These are phyloP conservation scores for Lophium mytilinum DNA, from an alignment of 495 filamentous ascomycete genomes.

Conservation along the genomic window DNA sequence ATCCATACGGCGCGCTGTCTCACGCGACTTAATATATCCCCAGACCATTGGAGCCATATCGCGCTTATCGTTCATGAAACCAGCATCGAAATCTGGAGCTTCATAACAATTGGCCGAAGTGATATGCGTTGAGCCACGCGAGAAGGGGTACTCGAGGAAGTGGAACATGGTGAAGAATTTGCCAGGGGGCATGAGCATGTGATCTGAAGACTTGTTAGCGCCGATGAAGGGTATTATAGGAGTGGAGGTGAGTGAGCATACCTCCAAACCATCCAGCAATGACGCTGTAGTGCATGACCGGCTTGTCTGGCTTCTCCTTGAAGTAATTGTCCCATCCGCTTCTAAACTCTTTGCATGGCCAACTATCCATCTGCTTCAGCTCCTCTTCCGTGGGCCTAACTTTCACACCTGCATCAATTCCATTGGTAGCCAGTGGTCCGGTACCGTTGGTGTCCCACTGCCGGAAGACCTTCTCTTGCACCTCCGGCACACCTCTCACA, in stretches of 20 bases:
- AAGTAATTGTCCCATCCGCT: slow-evolving; percentile 74
- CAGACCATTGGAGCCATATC: slow-evolving; percentile 82
- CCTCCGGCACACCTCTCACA: slow-evolving; percentile 60
- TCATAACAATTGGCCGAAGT: slow-evolving; percentile 63
- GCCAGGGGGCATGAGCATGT: slow-evolving; percentile 49
- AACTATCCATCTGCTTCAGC: slow-evolving; percentile 51
- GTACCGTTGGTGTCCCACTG: slow-evolving; percentile 77
- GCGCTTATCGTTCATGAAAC: slow-evolving; percentile 78
- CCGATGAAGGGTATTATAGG: background rate
- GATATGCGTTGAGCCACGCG: slow-evolving; percentile 65
- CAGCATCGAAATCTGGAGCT: slow-evolving; percentile 69
- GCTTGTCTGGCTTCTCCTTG: slow-evolving; percentile 78
- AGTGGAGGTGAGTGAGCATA: background rate
- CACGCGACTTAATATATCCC: slow-evolving; percentile 80
- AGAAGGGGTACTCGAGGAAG: slow-evolving; percentile 78
- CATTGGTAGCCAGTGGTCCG: slow-evolving; percentile 72
- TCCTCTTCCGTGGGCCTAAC: slow-evolving; percentile 65
- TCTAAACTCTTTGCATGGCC: slow-evolving; percentile 52
- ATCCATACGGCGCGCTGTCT: slow-evolving; percentile 70
- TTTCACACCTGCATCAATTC: slow-evolving; percentile 78
- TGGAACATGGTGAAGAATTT: slow-evolving; percentile 89
- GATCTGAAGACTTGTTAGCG: background rate
- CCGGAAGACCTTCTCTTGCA: slow-evolving; percentile 42
- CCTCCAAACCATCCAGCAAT: slow-evolving; percentile 35
- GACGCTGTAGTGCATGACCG: slow-evolving; percentile 61